These are phyloP conservation scores for Boletus austroedulis DNA, from an alignment of 1,284 basidiomycete genomes.

Conservation along the genomic window DNA sequence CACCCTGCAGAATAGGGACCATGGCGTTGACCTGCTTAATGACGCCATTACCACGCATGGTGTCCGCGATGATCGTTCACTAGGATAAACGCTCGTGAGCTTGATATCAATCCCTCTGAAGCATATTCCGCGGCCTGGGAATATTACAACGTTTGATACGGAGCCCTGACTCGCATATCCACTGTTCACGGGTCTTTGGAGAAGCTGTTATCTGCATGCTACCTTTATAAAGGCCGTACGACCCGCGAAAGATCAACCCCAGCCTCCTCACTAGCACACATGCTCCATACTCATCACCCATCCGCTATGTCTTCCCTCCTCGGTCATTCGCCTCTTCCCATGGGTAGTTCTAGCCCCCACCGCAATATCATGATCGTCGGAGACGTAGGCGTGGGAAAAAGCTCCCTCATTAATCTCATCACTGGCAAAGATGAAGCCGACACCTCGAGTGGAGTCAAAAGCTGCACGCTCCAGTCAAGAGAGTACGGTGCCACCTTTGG, in stretches of 20 bases:
- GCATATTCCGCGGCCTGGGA: too few species aligned
- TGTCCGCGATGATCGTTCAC: too few species aligned
- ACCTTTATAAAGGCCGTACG: constrained; percentile 11
- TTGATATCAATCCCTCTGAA: too few species aligned
- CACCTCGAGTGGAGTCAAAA: constrained; percentile 22
- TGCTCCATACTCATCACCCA: background rate
- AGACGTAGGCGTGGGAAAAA: constrained; percentile 36
- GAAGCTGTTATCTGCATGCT: background rate
- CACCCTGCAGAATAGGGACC: too few species aligned
- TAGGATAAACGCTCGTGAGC: too few species aligned
- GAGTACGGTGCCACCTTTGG: constrained; percentile 14
- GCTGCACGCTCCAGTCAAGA: constrained; percentile 26
- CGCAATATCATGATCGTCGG: constrained; percentile 20
- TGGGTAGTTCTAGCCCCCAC: too few species aligned
- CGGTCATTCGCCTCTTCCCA: background rate
- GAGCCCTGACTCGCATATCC: too few species aligned
- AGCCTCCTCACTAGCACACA: constrained; percentile 4
- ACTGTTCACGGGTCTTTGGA: constrained; percentile 10
- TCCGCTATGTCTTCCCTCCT: constrained; percentile 1
- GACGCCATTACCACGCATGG: background rate
- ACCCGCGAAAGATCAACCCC: background rate
- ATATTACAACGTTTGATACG: too few species aligned
- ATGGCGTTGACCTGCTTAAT: background rate
- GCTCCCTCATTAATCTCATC: constrained; percentile 35
- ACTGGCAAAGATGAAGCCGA: constrained; percentile 15